Evolutionary conservation across 108 stramenopile genomes (phyloP).

Genomic region (Nannochloropsis salina): DNA sequence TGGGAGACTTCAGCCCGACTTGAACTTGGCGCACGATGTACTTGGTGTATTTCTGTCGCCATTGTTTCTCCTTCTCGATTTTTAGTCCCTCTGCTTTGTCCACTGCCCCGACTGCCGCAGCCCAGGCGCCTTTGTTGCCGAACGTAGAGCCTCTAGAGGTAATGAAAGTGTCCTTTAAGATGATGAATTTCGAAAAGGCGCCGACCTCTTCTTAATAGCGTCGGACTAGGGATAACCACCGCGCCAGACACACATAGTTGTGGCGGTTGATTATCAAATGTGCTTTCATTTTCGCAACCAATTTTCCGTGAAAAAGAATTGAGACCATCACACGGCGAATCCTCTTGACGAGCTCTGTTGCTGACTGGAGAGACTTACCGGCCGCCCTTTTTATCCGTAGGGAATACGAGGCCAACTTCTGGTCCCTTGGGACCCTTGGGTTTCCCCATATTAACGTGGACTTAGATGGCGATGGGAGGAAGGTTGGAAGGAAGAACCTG

Average conservation of each 20-base stretch:
- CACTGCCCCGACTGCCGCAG: slow-evolving; percentile 74
- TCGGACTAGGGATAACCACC: too few species aligned
- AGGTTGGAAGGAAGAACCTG: neutral
- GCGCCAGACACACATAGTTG: too few species aligned
- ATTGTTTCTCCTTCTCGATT: slow-evolving; percentile 62
- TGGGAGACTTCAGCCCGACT: slow-evolving; percentile 68
- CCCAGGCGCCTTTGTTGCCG: slow-evolving; percentile 33
- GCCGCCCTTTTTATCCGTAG: slow-evolving; percentile 14
- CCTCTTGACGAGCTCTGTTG: too few species aligned
- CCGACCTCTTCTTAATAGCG: too few species aligned
- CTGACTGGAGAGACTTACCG: neutral
- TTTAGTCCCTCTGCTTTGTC: slow-evolving; percentile 60
- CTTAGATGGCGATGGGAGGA: neutral
- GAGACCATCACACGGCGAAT: too few species aligned
- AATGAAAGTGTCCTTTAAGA: too few species aligned
- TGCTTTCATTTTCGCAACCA: too few species aligned
- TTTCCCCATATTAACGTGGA: neutral
- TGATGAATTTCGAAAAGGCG: too few species aligned
- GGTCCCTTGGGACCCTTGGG: neutral
- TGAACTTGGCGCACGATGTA: slow-evolving; percentile 77
- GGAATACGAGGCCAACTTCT: slow-evolving; percentile 11
- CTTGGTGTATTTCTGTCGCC: slow-evolving; percentile 77
- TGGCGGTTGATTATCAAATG: too few species aligned
- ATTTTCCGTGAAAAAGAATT: too few species aligned
- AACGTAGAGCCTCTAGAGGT: neutral